These are phyloP conservation scores for Symbiodinium natans DNA, from an alignment of 73 alveolate species.

Conservation along the genomic window DNA sequence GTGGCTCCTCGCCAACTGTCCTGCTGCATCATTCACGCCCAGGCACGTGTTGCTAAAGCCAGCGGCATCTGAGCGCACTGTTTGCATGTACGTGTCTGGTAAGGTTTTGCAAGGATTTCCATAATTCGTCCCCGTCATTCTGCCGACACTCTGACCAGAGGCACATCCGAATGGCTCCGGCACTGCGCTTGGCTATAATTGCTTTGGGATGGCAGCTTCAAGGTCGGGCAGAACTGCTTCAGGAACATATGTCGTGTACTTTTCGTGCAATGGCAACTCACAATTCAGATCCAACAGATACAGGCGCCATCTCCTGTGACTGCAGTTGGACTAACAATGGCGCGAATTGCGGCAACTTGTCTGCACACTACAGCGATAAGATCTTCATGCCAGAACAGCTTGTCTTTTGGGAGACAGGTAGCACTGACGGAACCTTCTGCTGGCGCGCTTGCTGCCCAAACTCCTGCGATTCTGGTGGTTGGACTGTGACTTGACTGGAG, in stretches of 20 bases:
- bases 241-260: too few relatives aligned
- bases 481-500: slow-evolving; percentile 17
- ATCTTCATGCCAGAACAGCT: too few relatives aligned
- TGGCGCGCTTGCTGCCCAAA: slow-evolving; percentile 89
- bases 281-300: too few relatives aligned
- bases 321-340: slow-evolving; percentile 86
- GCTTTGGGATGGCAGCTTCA: neutral
- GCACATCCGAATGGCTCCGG: neutral
- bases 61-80: too few relatives aligned
- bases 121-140: too few relatives aligned
- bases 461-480: slow-evolving; percentile 72
- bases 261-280: too few relatives aligned
- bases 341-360: slow-evolving; percentile 17
- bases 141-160: neutral
- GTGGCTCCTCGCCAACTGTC: neutral
- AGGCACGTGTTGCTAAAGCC: neutral
- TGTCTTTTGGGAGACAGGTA: neutral
- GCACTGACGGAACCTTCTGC: slow-evolving; percentile 31
- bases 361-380: neutral
- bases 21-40: neutral
- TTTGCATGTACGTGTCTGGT: neutral
- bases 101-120: neutral
- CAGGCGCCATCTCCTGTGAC: slow-evolving; percentile 63
- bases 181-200: neutral
- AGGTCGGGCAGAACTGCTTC: too few relatives aligned